Base-by-base conservation (phyloP, 805 yeast genomes). In the Wickerhamiella bombiphila region DNA sequence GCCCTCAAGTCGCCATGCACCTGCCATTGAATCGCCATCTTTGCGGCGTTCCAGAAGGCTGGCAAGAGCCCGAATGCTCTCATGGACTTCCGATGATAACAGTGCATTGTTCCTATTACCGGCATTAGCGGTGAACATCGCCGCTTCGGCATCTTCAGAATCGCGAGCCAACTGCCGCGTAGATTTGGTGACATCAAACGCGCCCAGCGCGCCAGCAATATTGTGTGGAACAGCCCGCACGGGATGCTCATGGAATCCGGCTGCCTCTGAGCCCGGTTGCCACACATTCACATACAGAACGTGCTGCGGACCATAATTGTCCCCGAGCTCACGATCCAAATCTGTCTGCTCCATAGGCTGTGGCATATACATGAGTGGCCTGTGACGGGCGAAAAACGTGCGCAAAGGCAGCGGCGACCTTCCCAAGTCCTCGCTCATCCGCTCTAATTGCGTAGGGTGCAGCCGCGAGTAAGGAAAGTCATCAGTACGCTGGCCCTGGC, bases 381-480 rank as follows among this genome's bases (percentile, higher is more conserved):
- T 57, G 44, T 64, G 64, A 11, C 69, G 68, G 9, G 70, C 67
- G 46, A 65, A 63, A 28, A 67, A 50, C 2, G 68, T 64, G 31
- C 63, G 66, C 17, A 49, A 44, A 19, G 56, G 52, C 16, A 54
- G 47, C 6, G 50, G 39, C 39, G 41, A 36, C 32, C 42, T 50
- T 19, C 29, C 25, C 38, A 47, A 41, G 37, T 39, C 42, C 20
- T 50, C 52, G 35, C 45, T 45, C 50, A 46, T 44, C 28, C 40
- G 44, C 28, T 41, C 42, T 22, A 41, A 39, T 41, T 50, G 51
- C 18, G 21, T 29, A 18, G 36, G 43, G 18, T 41, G 39, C 20
- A 50, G 36, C 17, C 37, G 43, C 15, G 48, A 36, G 22, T 43
- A 47, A 13, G 51, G 51, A 30, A 45, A 48, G 21, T 41, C 44